Evolutionary conservation across 2,329 filamentous ascomycete species (phyloP), one percentile per base, ranked within the genome.

Genomic region (Trichophyton equinum): DNA sequence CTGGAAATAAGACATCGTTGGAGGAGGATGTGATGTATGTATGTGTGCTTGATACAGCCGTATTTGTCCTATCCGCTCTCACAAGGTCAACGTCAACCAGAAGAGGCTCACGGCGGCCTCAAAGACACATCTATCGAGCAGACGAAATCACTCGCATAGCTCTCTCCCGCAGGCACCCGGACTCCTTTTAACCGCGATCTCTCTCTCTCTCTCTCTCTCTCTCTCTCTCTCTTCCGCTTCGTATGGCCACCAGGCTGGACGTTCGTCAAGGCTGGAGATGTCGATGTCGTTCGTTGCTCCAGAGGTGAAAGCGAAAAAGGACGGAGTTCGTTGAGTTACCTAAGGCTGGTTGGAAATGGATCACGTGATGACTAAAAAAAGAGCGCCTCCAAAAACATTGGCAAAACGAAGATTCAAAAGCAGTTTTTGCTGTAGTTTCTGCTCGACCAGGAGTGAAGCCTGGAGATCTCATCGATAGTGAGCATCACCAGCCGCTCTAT

Each of bases 1-100:
- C 67, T 87, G 82, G 63, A 88, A 80, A 67, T 83, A 85, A 61
- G 83, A 84, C 82, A 85, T 86, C 67, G 59, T 74, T 71, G 68
- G 64, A 58, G 68, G 64, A 58, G 47, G 11, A 38, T 30, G 25
- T 27, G 38, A 22, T n/a, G 20, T 15, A 42, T 53, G 4, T 30
- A 8, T 30, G 22, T 27, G 8, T 38, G 33, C 11, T 38, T 38
- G 33, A 38, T 38, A 38, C 33, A 38, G 33, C 13, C 33, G 33
- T 13, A 8, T 27, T 18, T 18, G 49, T 7, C 49, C 22, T 30
- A 7, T 30, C 22, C 5, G 27, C 27, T 53, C 22, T 11, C 22
- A 53, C 9, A 25, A 2, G 46, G 46, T 20, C 46, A 51, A 25
- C 49, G 46, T 20, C 46, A 51, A 25, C 49, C 22, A 20, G 30